Evolutionary conservation across 306 rosid genomes (phyloP).

Genomic region (Sphenostylis stenocarpa): DNA sequence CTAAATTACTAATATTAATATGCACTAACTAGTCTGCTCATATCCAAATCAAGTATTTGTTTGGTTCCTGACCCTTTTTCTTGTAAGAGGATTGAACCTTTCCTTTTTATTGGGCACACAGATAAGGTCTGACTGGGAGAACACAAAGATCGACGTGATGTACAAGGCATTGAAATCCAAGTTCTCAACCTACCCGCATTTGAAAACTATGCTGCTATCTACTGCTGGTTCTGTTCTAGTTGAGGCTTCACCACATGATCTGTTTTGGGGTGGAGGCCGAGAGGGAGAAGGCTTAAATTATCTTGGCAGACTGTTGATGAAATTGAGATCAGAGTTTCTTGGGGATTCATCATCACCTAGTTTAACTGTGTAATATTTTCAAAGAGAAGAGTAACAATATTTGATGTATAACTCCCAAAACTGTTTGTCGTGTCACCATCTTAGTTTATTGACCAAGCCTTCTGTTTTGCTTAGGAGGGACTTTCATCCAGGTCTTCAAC

Average conservation of each 20-base stretch:
- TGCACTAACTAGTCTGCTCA: neutral
- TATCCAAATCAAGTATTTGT: neutral
- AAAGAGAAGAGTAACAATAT: neutral
- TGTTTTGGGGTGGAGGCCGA: conserved; percentile 96
- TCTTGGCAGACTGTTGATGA: conserved; percentile 87
- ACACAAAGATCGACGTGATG: conserved; percentile 78
- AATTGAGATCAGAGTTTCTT: conserved; percentile 81
- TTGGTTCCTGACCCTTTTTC: neutral
- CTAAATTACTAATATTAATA: neutral
- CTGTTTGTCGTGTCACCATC: neutral
- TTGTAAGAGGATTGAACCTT: conserved; percentile 10
- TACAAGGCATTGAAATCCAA: conserved; percentile 81
- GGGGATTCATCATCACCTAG: conserved; percentile 51
- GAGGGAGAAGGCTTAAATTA: conserved; percentile 92
- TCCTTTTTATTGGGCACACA: conserved; percentile 32
- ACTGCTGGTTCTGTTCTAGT: conserved; percentile 85
- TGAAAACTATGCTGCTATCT: conserved; percentile 77
- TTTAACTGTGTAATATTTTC: conserved; percentile 28
- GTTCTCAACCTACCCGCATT: conserved; percentile 77
- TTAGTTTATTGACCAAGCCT: neutral
- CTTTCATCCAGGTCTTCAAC: neutral
- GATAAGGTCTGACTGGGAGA: conserved; percentile 87
- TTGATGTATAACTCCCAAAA: conserved; percentile 1
- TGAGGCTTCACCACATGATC: conserved; percentile 92
- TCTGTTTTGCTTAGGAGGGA: neutral